These are phyloP conservation scores for Scleromitrula shiraiana DNA, from an alignment of 2,329 filamentous ascomycete species.

Conservation along the genomic window DNA sequence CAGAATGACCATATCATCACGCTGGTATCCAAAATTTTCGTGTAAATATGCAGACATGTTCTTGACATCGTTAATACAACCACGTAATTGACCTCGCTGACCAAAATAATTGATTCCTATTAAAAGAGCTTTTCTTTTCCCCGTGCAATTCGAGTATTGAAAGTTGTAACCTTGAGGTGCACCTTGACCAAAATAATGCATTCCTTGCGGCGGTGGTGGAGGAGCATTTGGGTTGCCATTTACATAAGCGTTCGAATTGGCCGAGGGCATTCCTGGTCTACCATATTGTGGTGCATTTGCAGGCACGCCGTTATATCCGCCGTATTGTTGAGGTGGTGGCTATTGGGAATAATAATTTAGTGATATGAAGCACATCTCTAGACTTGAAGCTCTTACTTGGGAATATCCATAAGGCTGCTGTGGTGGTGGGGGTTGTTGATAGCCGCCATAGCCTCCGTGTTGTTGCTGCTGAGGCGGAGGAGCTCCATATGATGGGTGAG, in stretches of 20 bases:
- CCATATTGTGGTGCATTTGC: slow-evolving; percentile 38
- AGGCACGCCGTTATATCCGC: slow-evolving; percentile 32
- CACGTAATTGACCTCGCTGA: slow-evolving; percentile 80
- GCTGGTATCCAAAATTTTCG: slow-evolving; percentile 82
- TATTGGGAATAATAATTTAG: slow-evolving; percentile 10
- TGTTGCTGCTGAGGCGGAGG: slow-evolving; percentile 28
- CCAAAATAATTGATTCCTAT: slow-evolving; percentile 97
- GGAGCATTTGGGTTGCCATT: slow-evolving; percentile 53
- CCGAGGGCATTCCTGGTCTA: slow-evolving; percentile 39
- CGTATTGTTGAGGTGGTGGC: slow-evolving; percentile 41
- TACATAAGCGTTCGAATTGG: slow-evolving; percentile 45
- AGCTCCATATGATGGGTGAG: slow-evolving; percentile 20
- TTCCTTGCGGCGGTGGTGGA: slow-evolving; percentile 57
- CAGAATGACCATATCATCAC: slow-evolving; percentile 94
- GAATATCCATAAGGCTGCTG: slow-evolving; percentile 32
- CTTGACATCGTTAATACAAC: slow-evolving; percentile 95
- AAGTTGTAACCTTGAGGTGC: slow-evolving; percentile 76
- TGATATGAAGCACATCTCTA: not conserved
- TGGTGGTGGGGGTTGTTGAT: slow-evolving; percentile 40
- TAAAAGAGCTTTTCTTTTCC: slow-evolving; percentile 77
- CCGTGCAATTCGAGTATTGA: slow-evolving; percentile 87
- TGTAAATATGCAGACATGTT: slow-evolving; percentile 93
- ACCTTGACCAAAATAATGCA: slow-evolving; percentile 70
- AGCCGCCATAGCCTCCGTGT: slow-evolving; percentile 37
- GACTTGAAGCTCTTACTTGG: slow-evolving; percentile 18